phyloP scores from a whole-genome alignment of 768 basidiomycete genomes.

The Crassisporium funariophilum region DNA sequence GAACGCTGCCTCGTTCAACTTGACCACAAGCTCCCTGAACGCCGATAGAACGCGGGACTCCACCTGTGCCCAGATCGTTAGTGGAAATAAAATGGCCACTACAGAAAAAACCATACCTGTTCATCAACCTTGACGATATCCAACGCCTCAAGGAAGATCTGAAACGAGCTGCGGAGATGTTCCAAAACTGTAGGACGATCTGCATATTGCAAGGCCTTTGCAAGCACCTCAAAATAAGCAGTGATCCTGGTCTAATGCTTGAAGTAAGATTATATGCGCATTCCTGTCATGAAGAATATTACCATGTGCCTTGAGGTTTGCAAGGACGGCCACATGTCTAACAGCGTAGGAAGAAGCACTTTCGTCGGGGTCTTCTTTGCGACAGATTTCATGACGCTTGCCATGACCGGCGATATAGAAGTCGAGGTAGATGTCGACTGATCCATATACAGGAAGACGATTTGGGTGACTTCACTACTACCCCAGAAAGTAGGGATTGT shows the following conservation, averaged over 20 bases:
- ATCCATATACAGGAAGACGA: conserved; percentile 61
- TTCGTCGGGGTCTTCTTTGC: conserved; percentile 73
- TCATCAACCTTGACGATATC: conserved; percentile 47
- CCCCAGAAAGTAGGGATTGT: conserved; percentile 87
- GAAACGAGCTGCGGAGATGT: conserved; percentile 68
- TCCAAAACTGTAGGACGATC: conserved; percentile 65
- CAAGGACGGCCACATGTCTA: conserved; percentile 53
- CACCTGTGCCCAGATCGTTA: conserved; percentile 38
- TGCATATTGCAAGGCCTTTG: conserved; percentile 64
- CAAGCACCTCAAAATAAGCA: conserved; percentile 71
- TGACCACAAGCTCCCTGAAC: conserved; percentile 88
- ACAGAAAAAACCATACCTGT: conserved; percentile 7
- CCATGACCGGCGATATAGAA: conserved; percentile 34
- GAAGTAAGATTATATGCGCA: background rate
- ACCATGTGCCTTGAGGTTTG: conserved; percentile 39
- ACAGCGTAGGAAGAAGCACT: conserved; percentile 65
- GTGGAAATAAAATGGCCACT: background rate
- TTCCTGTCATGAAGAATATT: conserved; percentile 8
- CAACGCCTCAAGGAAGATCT: conserved; percentile 78
- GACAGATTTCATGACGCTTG: conserved; percentile 58
- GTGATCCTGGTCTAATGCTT: conserved; percentile 34
- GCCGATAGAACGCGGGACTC: conserved; percentile 60
- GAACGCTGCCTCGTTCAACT: conserved; percentile 91
- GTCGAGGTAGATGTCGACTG: conserved; percentile 34
- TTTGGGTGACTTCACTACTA: conserved; percentile 52